Base-by-base conservation (phyloP, 2,329 filamentous ascomycete species). In the Diaporthe ilicicola region DNA sequence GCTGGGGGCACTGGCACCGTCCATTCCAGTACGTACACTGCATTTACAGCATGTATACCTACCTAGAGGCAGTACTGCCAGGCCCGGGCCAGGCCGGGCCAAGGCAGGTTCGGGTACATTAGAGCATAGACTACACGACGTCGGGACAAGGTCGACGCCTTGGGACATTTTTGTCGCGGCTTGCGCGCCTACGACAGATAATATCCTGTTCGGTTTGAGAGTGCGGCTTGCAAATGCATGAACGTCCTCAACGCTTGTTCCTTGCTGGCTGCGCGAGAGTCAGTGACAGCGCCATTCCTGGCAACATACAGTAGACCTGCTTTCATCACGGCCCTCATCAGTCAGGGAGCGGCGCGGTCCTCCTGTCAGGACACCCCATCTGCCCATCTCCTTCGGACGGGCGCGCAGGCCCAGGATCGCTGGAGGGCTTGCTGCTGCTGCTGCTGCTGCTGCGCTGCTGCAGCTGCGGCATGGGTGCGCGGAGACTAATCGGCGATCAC, bases 401-500 rank as follows among this genome's bases (percentile, higher is more conserved):
- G 48, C 56, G 55, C 42, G 55, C n/a, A n/a, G 55, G 37, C n/a
- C n/a, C 53, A 34, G 32, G 32, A n/a, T n/a, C n/a, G 32, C 37
- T 39, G 53, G 32, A 61, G 37, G 22, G 22, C 55, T 22, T 46
- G 51, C 9, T 34, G 32, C n/a, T n/a, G 32, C 9, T 34, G 50
- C 54, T 42, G n/a, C n/a, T 15, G 50, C 29, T 46, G 37, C 34
- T 44, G 37, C 37, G 37, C 37, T 44, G 34, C 22, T 34, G n/a
- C n/a, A n/a, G n/a, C n/a, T 34, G 32, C 32, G 9, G 42, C 56
- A 62, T 62, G 56, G 56, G 56, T 62, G 56, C 22, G 56, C 56
- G 56, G 56, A 62, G 56, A 48, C 56, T 62, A 62, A 62, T 62
- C 56, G 56, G 56, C 56, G 39, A 62, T 62, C 56, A 62, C 56